Conservation (phyloP, 106 monocot genomes). For the Acorus calamus region DNA sequence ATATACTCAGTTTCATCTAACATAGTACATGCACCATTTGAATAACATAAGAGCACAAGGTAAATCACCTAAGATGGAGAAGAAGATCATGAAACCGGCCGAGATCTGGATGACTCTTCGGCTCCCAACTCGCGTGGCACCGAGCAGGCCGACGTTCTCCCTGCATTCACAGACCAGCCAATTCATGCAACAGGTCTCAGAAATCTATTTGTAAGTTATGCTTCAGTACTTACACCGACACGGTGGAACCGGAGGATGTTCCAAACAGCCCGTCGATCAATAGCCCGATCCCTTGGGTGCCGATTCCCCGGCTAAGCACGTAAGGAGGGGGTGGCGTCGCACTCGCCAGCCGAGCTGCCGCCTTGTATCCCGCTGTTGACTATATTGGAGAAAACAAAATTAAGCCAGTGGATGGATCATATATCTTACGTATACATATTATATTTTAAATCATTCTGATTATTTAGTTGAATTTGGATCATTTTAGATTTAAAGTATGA, state of each 20-base stretch:
- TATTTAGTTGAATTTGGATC: too few species aligned
- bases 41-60: neutral
- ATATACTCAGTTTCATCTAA: neutral
- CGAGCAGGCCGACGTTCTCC: conserved; percentile 90
- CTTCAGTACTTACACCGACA: conserved; percentile 18
- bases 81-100: conserved; percentile 98
- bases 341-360: conserved; percentile 29
- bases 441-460: too few species aligned
- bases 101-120: conserved; percentile 87
- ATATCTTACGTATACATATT: too few species aligned
- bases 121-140: conserved; percentile 78
- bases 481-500: too few species aligned
- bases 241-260: conserved; percentile 23
- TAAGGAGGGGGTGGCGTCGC: conserved; percentile 36
- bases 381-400: neutral
- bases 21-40: neutral
- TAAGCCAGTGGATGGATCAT: too few species aligned
- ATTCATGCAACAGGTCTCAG: too few species aligned
- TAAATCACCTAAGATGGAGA: conserved; percentile 70
- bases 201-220: too few species aligned
- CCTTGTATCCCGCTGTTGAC: conserved; percentile 30
- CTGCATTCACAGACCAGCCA: conserved; percentile 15
- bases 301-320: conserved; percentile 38
- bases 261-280: conserved; percentile 30
- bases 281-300: conserved; percentile 22